Evolutionary conservation across 768 basidiomycete species (phyloP), one percentile per base, ranked within the genome.

Genomic region (Phaffia australis): DNA sequence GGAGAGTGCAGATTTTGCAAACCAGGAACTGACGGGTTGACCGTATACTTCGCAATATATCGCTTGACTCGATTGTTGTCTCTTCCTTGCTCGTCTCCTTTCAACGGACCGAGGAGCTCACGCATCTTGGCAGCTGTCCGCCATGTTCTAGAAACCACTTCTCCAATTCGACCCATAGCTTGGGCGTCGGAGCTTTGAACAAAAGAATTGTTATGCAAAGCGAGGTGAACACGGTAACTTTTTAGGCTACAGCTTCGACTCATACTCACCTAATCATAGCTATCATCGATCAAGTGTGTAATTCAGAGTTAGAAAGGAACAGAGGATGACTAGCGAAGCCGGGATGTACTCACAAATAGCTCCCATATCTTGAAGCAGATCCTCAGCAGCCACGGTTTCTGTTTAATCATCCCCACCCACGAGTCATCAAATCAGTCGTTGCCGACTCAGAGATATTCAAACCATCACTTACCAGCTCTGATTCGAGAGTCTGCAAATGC

Each of bases 401-500:
- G 11, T 42, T 5, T 42, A 11, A 42, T 42, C 35, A 42, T 42
- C 4, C 35, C 4, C 35, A 42, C n/a, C 23, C n/a, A 54, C 9
- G 52, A 15, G 4, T 23, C 9, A 29, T 15, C 15, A 5, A 15
- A 23, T 30, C 52, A 54, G n/a, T 15, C 16, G 16, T 23, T 15
- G 9, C 9, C 52, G 15, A 15, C 23, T 15, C 15, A 54, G 52
- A 54, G 9, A 4, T 5, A 29, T 15, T 23, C 9, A 54, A 5
- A 5, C 5, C 16, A 29, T 23, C 52, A 54, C 52, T 5, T 30
- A 54, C 52, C 52, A 0, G 84, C 90, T 47, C 95, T 84, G 72
- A 99, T 98, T 47, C 95, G 87, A 9, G 94, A 97, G 70, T 98
- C 93, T 3, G 95, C 94, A 72, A 99, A 99, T 1, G 87, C 84